Evolutionary conservation across 2,329 filamentous ascomycete genomes (phyloP), one percentile per base, ranked within the genome.

Genomic region (Cladosporium sp.): DNA sequence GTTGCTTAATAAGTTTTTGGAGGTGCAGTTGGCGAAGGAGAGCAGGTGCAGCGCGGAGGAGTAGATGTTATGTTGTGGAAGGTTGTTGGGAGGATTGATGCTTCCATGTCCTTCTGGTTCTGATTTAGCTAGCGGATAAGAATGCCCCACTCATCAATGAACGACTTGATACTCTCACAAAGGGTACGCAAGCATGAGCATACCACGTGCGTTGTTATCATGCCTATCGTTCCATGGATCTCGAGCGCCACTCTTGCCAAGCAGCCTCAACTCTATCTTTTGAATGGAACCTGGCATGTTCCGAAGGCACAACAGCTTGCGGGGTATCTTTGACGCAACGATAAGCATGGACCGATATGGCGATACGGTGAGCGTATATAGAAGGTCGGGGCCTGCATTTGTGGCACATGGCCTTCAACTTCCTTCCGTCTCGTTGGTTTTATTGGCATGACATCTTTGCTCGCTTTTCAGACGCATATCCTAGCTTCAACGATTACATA

Each of bases 1-100:
- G 23, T 67, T 83, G 63, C 65, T 81, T 21, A 73, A 76, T 63
- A 65, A 72, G 56, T 82, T 76, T 65, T 66, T 82, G 66, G 65
- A 74, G 60, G 69, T 66, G 59, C 70, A 76, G 66, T 63, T 75
- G 64, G 46, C 46, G 25, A 58, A 63, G 30, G 64, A 60, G 54
- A 34, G 32, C n/a, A 28, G 51, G 18, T n/a, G 18, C 14, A 28
- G 51, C 18, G 30, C 13, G 6, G n/a, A n/a, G 26, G 51, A 21
- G n/a, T 32, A 16, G 11, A 18, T 6, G 25, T 5, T n/a, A 14
- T 1, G 13, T 54, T 32, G 26, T 32, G 51, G 16, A 13, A 13
- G 49, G 26, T 53, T 28, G 7, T 53, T 30, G n/a, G 8, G 39
- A 46, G 10, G n/a, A 21, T 46, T 46, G 39, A 21, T 46, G n/a